phyloP scores from a whole-genome alignment of 176 grass and related monocot genomes.

The Avena insularis region DNA sequence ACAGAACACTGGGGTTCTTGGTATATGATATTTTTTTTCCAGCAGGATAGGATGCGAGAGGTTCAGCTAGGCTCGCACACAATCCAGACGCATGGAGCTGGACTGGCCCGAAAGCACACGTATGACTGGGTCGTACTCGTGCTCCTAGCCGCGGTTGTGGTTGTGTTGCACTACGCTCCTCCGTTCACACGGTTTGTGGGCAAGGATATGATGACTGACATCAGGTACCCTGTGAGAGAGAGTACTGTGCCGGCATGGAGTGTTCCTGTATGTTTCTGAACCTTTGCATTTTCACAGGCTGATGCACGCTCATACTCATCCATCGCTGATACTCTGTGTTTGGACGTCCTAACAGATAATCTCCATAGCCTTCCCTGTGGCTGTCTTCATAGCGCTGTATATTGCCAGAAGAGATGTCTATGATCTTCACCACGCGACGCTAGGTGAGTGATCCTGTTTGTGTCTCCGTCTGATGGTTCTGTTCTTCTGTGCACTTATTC shows the following conservation, averaged over 20 bases:
- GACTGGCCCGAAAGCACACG: slow-evolving; percentile 60
- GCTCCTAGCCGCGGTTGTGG: slow-evolving; percentile 55
- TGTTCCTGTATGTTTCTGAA: slow-evolving; percentile 68
- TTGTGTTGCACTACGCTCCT: slow-evolving; percentile 49
- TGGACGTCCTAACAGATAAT: slow-evolving; percentile 57
- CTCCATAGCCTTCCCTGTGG: slow-evolving; percentile 58
- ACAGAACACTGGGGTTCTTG: not conserved
- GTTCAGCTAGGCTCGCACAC: slow-evolving; percentile 46
- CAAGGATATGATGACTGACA: slow-evolving; percentile 67
- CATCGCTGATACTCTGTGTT: not conserved
- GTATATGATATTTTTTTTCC: not conserved
- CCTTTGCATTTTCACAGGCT: not conserved
- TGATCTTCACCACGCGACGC: slow-evolving; percentile 77
- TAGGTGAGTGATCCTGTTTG: slow-evolving; percentile 52
- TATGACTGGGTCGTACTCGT: slow-evolving; percentile 76
- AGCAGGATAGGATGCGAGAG: slow-evolving; percentile 53
- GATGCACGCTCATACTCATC: not conserved
- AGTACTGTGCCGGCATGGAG: slow-evolving; percentile 73
- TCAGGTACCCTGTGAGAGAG: slow-evolving; percentile 73
- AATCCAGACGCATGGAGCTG: slow-evolving; percentile 64
- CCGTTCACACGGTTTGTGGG: slow-evolving; percentile 76
- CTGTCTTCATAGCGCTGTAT: slow-evolving; percentile 61
- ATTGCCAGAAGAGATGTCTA: slow-evolving; percentile 68
- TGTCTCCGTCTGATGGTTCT: not conserved
- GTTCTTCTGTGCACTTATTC: not conserved